Base-by-base conservation (phyloP, 2,329 filamentous ascomycete species). In the Fusarium graminum region DNA sequence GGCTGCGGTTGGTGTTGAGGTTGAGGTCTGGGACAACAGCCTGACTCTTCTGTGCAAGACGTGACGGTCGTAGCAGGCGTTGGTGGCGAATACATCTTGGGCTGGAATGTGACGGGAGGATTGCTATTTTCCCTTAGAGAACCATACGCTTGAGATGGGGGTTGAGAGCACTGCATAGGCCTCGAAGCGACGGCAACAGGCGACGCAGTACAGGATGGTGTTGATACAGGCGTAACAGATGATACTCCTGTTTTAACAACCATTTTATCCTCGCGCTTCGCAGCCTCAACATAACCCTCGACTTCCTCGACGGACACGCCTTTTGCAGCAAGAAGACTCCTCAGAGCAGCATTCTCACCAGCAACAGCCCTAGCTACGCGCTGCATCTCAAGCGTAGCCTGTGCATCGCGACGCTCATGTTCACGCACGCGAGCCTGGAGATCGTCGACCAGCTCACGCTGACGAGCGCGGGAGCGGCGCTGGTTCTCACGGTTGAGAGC, bases 381-480 rank as follows among this genome's bases (percentile, higher is more conserved):
- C 71, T 85, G 83, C 78, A 85, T 81, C 60, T 82, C 81, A 3
- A 80, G 67, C 6, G 80, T 80, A 7, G 83, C 83, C 58, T 79
- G 75, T 2, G 79, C 76, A 26, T 80, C 82, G 4, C 72, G 75
- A 9, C 69, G 69, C 70, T 83, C 80, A 63, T 80, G 80, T 28
- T 79, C 78, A n/a, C 72, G 74, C 10, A 85, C 56, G 7, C 77
- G 75, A 11, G 59, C 69, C 65, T 82, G 81, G 19, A 85, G 74
- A 6, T 77, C 74, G 10, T 78, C 76, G n/a, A 84, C 65, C 29
- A 80, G 77, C 56, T 82, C 80, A 39, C 77, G 78, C 12, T 77
- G 79, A 19, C 82, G 79, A 13, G 78, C 80, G 25, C 83, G 79
- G 13, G 78, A 81, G 6, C 78, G 80, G 34, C 82, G 79, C 71